phyloP scores from a whole-genome alignment of 176 grass and related monocot species.

The Zoysia pacifica region DNA sequence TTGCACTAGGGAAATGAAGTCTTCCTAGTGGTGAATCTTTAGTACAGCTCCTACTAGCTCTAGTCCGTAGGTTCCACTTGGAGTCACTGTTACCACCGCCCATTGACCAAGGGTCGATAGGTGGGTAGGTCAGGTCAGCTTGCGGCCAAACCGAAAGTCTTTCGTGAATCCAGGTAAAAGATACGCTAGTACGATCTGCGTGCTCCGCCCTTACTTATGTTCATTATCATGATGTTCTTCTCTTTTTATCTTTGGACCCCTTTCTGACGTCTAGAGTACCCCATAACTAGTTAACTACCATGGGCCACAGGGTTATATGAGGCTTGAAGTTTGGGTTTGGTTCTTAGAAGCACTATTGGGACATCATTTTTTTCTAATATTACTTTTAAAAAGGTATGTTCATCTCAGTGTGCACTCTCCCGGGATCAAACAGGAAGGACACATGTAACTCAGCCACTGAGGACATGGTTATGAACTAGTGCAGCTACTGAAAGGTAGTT shows the following conservation, averaged over 20 bases:
- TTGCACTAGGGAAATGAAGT: slow-evolving; percentile 17
- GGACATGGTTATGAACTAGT: slow-evolving; percentile 3
- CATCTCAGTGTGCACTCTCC: slow-evolving; percentile 10
- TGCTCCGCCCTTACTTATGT: slow-evolving; percentile 38
- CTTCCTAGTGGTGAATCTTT: slow-evolving; percentile 4
- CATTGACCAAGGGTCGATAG: slow-evolving; percentile 41
- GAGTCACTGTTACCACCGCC: slow-evolving; percentile 11
- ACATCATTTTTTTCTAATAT: slow-evolving; percentile 29
- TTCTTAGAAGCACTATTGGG: slow-evolving; percentile 21
- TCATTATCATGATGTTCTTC: slow-evolving; percentile 35
- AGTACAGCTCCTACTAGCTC: background rate
- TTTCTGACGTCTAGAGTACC: slow-evolving; percentile 32
- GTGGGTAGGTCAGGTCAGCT: slow-evolving; percentile 19
- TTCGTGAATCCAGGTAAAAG: slow-evolving; percentile 35
- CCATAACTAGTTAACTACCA: slow-evolving; percentile 36
- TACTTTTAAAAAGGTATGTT: slow-evolving; percentile 19
- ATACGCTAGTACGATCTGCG: slow-evolving; percentile 33
- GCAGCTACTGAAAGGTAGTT: slow-evolving; percentile 15
- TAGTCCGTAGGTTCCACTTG: slow-evolving; percentile 1
- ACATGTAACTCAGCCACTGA: slow-evolving; percentile 14
- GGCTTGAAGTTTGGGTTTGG: slow-evolving; percentile 50
- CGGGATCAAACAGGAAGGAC: background rate
- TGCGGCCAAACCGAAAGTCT: slow-evolving; percentile 17
- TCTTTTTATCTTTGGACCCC: slow-evolving; percentile 29
- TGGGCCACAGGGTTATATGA: slow-evolving; percentile 39